Percentiles rank a stretch among this genome's conserved stretches.
Conservation (phyloP, 306 rosid genomes). For the Lagenaria siceraria region DNA sequence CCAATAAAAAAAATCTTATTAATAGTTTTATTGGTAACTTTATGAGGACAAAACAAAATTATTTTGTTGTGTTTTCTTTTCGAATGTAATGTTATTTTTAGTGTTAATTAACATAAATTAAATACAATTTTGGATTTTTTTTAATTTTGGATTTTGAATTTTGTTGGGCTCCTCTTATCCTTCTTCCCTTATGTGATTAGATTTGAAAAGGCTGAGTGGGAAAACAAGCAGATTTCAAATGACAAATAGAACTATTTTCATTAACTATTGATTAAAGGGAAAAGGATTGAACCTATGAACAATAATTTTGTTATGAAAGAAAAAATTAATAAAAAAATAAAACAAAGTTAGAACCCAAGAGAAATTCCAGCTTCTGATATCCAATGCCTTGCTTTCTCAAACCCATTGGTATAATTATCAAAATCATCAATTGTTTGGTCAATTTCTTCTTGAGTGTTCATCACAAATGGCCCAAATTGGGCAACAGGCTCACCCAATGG, state of each 20-base stretch:
- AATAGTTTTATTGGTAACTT: too few relatives aligned
- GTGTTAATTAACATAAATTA: too few relatives aligned
- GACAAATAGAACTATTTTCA: not conserved
- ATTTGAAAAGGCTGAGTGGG: not conserved
- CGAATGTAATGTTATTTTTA: too few relatives aligned
- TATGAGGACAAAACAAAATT: too few relatives aligned
- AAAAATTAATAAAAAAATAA: not conserved
- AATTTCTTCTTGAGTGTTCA: conserved; percentile 85
- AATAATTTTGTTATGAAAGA: not conserved
- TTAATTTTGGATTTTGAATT: not conserved
- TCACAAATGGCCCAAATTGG: conserved; percentile 94
- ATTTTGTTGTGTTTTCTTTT: too few relatives aligned
- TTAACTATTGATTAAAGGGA: not conserved
- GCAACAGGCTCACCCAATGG: conserved; percentile 69
- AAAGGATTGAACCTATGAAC: not conserved
- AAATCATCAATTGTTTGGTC: conserved; percentile 80
- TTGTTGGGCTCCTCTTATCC: not conserved
- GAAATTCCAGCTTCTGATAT: conserved; percentile 39
- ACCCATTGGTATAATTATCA: conserved; percentile 71
- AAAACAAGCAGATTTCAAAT: not conserved
- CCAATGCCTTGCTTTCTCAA: conserved; percentile 95
- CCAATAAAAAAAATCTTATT: too few relatives aligned
- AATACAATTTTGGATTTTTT: too few relatives aligned
- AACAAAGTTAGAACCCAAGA: conserved; percentile 25
- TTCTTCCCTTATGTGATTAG: not conserved